Percentiles rank a stretch among this genome's conserved stretches.
Conservation (phyloP, 495 filamentous ascomycete genomes). For the Penicillium angulare region DNA sequence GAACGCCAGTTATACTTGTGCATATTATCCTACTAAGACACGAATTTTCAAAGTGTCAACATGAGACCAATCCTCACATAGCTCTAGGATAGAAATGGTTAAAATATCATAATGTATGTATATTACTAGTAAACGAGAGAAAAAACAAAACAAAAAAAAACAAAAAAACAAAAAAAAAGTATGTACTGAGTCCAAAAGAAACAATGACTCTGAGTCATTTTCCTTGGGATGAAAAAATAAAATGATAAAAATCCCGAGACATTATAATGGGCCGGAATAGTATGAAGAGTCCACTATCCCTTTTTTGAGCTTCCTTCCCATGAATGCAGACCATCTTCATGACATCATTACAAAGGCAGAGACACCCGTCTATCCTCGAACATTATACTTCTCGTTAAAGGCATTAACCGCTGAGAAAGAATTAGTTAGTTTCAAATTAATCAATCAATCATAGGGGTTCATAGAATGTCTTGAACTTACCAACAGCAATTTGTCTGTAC, state of each 20-base stretch:
- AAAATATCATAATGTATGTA: background rate
- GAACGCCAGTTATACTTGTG: too few relatives aligned
- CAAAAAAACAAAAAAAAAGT: too few relatives aligned
- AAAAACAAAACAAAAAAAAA: background rate
- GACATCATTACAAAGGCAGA: conserved; percentile 20
- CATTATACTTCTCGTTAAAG: conserved; percentile 69
- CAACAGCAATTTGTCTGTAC: conserved; percentile 67
- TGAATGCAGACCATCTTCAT: conserved; percentile 22
- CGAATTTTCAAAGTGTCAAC: background rate
- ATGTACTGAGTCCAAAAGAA: too few relatives aligned
- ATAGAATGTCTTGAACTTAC: conserved; percentile 28
- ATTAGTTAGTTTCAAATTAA: conserved; percentile 15
- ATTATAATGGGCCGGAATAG: too few relatives aligned
- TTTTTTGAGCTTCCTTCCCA: conserved; percentile 7
- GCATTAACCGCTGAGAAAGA: conserved; percentile 57
- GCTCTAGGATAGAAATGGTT: background rate
- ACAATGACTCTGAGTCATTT: too few relatives aligned
- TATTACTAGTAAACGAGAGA: conserved; percentile 1
- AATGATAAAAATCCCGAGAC: background rate
- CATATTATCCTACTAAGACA: background rate
- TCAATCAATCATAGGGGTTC: background rate
- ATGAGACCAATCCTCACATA: background rate
- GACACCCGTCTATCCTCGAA: conserved; percentile 45
- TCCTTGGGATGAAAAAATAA: too few relatives aligned
- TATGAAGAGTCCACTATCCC: too few relatives aligned